Evolutionary conservation across 441 rosid genomes (phyloP), one percentile per base, ranked within the genome.

Genomic region (Breynia disticha): DNA sequence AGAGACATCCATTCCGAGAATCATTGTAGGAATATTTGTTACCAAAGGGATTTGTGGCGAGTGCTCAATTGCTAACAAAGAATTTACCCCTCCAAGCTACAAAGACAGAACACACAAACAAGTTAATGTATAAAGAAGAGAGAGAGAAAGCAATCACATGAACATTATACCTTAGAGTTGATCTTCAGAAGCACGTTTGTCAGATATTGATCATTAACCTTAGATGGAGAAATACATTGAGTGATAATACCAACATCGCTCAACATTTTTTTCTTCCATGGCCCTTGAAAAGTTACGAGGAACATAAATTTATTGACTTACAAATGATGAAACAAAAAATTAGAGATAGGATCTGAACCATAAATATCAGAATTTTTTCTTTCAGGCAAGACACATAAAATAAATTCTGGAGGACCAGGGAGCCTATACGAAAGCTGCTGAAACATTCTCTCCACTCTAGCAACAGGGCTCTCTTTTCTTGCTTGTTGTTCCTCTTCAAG

Each of bases 11-110:
- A 94, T 94, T 28, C 99, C 99, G 74, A 94, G 68, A 67, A 94
- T 94, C 75, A 94, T 61, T 38, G 97, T 90, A 50, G 96, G 99
- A 52, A 75, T 66, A 55, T 77, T 72, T 59, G 63, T 61, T 63
- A 94, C 73, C 62, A 81, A 57, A 16, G 94, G 89, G 16, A 87
- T 70, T 50, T 48, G 52, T 35, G 63, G 52, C 56, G 81, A 65
- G 48, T 53, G 66, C 70, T 90, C 97, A 19, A 83, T 60, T 60
- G 70, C 87, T 76, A 94, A 66, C 73, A 87, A 74, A 57, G 96
- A 89, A 72, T 94, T 94, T 68, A 89, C 79, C 57, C 99, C 99
- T 48, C 95, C 99, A 35, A 87, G 94, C 99, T 94, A n/a, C n/a
- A n/a, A 72, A 39, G 59, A 66, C 48, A 50, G 28, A 66, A 56